Percentiles rank a stretch among this genome's conserved stretches.
Evolutionary conservation across 441 rosid genomes (phyloP).

Genomic region (Corymbia citriodora): DNA sequence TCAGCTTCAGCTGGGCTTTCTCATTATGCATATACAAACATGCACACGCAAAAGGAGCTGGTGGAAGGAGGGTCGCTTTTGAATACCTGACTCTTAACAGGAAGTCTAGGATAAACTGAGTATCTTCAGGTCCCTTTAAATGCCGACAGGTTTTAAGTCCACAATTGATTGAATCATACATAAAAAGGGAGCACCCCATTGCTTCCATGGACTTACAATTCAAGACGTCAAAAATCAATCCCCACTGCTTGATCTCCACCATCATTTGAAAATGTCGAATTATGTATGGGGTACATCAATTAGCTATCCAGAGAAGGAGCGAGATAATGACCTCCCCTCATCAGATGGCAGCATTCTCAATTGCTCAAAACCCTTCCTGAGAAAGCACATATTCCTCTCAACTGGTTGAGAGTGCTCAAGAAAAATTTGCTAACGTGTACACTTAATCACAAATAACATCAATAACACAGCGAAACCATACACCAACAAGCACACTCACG

Average conservation of each 20-base stretch:
- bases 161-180: background rate
- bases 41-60: background rate
- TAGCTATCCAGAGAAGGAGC: background rate
- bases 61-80: background rate
- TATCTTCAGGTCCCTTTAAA: background rate
- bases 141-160: background rate
- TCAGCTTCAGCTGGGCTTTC: background rate
- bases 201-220: background rate
- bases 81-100: background rate
- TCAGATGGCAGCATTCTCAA: background rate
- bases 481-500: background rate
- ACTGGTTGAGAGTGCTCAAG: background rate
- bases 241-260: background rate
- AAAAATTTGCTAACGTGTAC: background rate
- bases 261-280: background rate
- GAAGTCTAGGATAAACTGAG: background rate
- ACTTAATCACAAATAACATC: background rate
- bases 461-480: background rate
- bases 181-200: background rate
- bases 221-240: background rate
- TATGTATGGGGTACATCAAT: background rate
- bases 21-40: background rate
- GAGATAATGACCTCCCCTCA: background rate
- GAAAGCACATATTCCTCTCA: background rate
- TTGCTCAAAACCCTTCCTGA: background rate